Evolutionary conservation across 768 basidiomycete species (phyloP).

Genomic region (Dictyophora rubrovolvata): DNA sequence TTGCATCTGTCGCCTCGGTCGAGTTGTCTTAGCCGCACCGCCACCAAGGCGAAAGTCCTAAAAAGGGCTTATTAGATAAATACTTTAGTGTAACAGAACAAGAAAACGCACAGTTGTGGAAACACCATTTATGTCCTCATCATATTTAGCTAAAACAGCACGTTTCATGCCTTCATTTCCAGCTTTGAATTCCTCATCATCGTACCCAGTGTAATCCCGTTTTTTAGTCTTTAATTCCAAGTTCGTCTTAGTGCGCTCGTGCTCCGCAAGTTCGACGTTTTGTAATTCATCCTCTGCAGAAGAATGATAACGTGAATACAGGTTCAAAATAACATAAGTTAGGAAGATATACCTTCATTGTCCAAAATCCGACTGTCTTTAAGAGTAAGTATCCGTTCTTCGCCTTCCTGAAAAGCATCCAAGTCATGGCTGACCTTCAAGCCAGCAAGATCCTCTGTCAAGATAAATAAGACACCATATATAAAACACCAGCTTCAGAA

Average conservation of each 20-base stretch:
- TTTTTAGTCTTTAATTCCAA: slow-evolving; percentile 81
- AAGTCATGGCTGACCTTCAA: slow-evolving; percentile 96
- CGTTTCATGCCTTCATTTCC: slow-evolving; percentile 72
- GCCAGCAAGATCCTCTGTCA: slow-evolving; percentile 77
- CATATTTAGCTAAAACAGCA: slow-evolving; percentile 84
- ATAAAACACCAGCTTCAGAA: slow-evolving; percentile 8
- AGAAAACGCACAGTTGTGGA: slow-evolving; percentile 51
- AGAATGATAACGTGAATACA: slow-evolving; percentile 2
- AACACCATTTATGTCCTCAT: slow-evolving; percentile 74
- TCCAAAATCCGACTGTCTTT: slow-evolving; percentile 95
- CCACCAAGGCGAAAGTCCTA: slow-evolving; percentile 86
- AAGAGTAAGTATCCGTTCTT: slow-evolving; percentile 90
- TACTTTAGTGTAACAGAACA: slow-evolving; percentile 9
- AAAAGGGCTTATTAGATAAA: background rate
- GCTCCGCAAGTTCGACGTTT: slow-evolving; percentile 90
- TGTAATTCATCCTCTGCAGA: slow-evolving; percentile 89
- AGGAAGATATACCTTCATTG: slow-evolving; percentile 61
- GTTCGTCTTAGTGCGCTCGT: slow-evolving; percentile 68
- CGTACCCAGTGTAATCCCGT: slow-evolving; percentile 87
- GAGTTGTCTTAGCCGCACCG: slow-evolving; percentile 30
- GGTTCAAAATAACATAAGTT: background rate
- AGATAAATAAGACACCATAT: slow-evolving; percentile 1
- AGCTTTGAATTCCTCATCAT: slow-evolving; percentile 85
- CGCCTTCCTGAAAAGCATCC: slow-evolving; percentile 84
- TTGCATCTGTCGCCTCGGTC: slow-evolving; percentile 34